Evolutionary conservation across 331 rosid species (phyloP), one percentile per base, ranked within the genome.

Genomic region (Quercus lobata): DNA sequence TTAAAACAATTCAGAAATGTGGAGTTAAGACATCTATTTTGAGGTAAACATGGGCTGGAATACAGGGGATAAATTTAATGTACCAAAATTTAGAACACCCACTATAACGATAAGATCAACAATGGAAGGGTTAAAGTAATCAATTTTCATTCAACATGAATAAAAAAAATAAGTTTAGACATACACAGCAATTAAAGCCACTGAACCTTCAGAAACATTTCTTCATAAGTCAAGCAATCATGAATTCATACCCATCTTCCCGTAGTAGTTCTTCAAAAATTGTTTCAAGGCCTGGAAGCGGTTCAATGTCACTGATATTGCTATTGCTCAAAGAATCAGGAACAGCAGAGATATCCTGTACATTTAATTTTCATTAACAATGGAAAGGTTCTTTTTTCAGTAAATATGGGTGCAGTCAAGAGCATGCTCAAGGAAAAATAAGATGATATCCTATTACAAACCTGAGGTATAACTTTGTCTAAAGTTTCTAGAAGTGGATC

Each of bases 401-500:
- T 18, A 7, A 2, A 68, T 8, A 34, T 18, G 25, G 46, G 21
- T 18, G 22, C 22, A 35, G 18, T 32, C 3, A 34, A 32, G 24
- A 66, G 19, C 16, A 66, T 66, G 52, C 2, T 35, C 72, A 68
- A 41, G 41, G 30, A n/a, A 2, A 7, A 6, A 34, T 32, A 18
- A 56, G 29, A 55, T 29, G 69, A 74, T 18, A 75, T 71, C 73
- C 61, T 7, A 57, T 44, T 72, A 89, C 96, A 75, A 79, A 94
- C 99, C 97, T 93, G 96, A 63, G 92, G 94, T 83, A 95, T 95
- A 74, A 95, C 99, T 89, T 95, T 91, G 79, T 95, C 99, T 84
- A 95, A 82, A 6, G 99, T 95, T 88, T 93, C 97, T 69, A 92
- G 91, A 65, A 95, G 97, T 41, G 99, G 99, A 85, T 95, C 97